Evolutionary conservation across 257 asterid species (phyloP).

Genomic region (Paulownia fortunei): DNA sequence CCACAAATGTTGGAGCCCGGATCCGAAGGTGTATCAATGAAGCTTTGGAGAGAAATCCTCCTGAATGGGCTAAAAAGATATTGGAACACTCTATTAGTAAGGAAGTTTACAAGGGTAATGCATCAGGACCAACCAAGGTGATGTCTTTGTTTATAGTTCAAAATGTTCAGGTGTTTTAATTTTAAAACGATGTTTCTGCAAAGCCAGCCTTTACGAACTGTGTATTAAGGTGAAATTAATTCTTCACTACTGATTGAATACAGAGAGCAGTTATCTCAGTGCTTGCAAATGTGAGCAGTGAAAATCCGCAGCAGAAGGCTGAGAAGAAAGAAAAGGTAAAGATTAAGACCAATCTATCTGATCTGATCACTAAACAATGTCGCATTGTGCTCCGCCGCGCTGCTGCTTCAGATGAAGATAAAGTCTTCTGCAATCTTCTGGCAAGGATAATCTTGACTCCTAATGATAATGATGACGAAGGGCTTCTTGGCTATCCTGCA

Average conservation of each 20-base stretch:
- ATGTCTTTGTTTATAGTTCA: conserved; percentile 28
- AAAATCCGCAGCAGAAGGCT: conserved; percentile 57
- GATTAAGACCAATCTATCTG: conserved; percentile 53
- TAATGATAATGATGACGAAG: conserved; percentile 80
- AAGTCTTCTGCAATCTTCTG: conserved; percentile 87
- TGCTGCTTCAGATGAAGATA: conserved; percentile 74
- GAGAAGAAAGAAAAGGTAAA: conserved; percentile 75
- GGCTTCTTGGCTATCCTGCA: conserved; percentile 87
- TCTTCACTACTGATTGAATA: conserved; percentile 35
- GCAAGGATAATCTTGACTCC: conserved; percentile 72
- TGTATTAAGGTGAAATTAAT: conserved; percentile 21
- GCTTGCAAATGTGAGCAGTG: conserved; percentile 60
- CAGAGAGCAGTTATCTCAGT: conserved; percentile 95
- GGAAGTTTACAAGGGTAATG: conserved; percentile 98
- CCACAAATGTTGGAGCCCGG: conserved; percentile 98
- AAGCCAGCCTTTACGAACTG: not conserved
- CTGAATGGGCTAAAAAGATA: conserved; percentile 83
- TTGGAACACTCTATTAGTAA: conserved; percentile 91
- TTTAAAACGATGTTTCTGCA: not conserved
- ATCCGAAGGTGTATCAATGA: conserved; percentile 78
- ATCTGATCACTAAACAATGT: conserved; percentile 82
- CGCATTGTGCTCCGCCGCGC: conserved; percentile 80
- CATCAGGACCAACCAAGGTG: conserved; percentile 99
- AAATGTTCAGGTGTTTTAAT: conserved; percentile 14
- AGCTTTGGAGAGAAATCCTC: conserved; percentile 80